Evolutionary conservation across 768 basidiomycete genomes (phyloP), one percentile per base, ranked within the genome.

Genomic region (Hericium coralloides): DNA sequence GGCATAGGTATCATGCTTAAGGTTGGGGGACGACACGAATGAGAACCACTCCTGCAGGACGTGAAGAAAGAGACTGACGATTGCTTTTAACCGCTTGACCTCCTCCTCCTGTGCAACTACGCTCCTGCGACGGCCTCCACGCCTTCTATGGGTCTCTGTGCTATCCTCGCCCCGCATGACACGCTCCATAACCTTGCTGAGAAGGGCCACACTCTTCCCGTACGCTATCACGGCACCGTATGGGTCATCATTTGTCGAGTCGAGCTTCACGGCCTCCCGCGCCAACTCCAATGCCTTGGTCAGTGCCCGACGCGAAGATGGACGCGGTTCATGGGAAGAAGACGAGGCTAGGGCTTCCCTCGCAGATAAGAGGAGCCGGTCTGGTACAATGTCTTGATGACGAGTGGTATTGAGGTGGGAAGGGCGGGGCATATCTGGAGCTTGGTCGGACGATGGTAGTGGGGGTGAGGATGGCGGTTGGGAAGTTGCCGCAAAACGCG

Each of bases 31-130:
- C 64, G 31, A 48, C 38, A 41, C 9, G 23, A 37, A 54, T 18
- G 55, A 49, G 38, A 51, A 17, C 51, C 14, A 23, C 15, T 2
- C 36, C 20, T 49, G 12, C 6, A 31, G 31, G 31, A 15, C 10
- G 41, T n/a, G 51, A 38, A 17, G 50, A 22, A 23, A 23, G 39
- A 41, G n/a, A 78, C 92, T 74, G 72, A 92, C 92, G 63, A 95
- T 95, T 61, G 88, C 88, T 72, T 88, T 87, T 57, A 95, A 73
- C 62, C 92, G 76, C 63, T 84, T 77, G 50, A 93, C 85, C 76
- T 95, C 93, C 65, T 95, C 93, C 68, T 91, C 87, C 68, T 92
- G 89, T 22, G 92, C 92, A n/a, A 89, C 85, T 15, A 89, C 83
- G 65, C 87, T 90, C 67, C 87, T 80, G 58, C 85, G 81, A 60